phyloP scores from a whole-genome alignment of 768 basidiomycete species.

The Chalciporus chontae region DNA sequence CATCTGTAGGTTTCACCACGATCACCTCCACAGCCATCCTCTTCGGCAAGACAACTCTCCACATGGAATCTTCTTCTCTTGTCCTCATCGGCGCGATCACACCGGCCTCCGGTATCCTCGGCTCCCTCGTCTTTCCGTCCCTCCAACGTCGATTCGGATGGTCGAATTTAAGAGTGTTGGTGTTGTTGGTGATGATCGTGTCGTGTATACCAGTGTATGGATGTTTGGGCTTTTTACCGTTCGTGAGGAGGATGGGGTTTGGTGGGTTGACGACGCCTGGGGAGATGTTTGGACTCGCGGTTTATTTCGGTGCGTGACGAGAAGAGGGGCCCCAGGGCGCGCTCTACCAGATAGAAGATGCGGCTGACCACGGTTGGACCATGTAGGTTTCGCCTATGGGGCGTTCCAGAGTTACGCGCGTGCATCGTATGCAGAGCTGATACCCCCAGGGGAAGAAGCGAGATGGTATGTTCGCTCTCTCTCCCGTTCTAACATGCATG shows the following conservation, averaged over 20 bases:
- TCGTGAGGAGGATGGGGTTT: conserved; percentile 48
- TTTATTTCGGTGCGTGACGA: conserved; percentile 66
- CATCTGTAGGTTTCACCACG: conserved; percentile 75
- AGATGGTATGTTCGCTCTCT: conserved; percentile 55
- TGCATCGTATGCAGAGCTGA: conserved; percentile 81
- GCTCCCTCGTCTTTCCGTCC: conserved; percentile 77
- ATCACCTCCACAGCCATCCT: conserved; percentile 90
- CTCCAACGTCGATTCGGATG: conserved; percentile 63
- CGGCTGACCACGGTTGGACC: neutral
- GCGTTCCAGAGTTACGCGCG: conserved; percentile 90
- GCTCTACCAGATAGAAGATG: no score
- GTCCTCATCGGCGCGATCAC: conserved; percentile 79
- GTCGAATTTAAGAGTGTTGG: conserved; percentile 66
- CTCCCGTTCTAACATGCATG: neutral
- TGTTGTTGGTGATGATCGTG: conserved; percentile 63
- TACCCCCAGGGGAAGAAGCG: conserved; percentile 87
- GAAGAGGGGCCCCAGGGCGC: no score
- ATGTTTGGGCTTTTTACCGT: conserved; percentile 68
- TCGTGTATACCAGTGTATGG: conserved; percentile 75
- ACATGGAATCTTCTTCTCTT: conserved; percentile 75
- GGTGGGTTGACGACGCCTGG: conserved; percentile 74
- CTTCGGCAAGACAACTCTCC: conserved; percentile 84
- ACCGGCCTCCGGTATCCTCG: conserved; percentile 73
- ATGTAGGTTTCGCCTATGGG: conserved; percentile 70
- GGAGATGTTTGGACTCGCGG: conserved; percentile 83